Percentiles rank a stretch among this genome's conserved stretches.
Conservation (phyloP, 2,329 filamentous ascomycete species). For the Pseudonectria foliicola region DNA sequence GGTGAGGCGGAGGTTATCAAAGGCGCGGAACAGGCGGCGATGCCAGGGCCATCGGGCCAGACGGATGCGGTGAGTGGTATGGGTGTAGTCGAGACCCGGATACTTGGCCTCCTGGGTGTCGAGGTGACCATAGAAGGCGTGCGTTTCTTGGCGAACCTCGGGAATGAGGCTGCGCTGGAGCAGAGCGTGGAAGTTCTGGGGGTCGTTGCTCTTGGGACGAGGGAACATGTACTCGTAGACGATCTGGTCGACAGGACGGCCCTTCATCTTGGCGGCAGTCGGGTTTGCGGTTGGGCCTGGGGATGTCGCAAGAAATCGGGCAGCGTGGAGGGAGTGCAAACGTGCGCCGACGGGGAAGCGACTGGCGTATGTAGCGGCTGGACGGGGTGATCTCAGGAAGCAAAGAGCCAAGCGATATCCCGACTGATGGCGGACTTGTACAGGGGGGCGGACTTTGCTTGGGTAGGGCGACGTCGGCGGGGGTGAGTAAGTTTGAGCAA, state of each 20-base stretch:
- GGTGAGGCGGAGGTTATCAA: constrained; percentile 63
- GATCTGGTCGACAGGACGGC: constrained; percentile 61
- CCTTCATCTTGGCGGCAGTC: constrained; percentile 53
- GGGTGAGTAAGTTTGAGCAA: background rate
- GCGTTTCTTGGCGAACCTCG: constrained; percentile 73
- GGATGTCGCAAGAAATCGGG: constrained; percentile 1
- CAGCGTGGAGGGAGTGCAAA: background rate
- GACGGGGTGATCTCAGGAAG: no score
- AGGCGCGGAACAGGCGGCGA: constrained; percentile 66
- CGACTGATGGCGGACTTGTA: no score
- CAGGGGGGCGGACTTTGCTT: no score
- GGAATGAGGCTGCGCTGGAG: constrained; percentile 65
- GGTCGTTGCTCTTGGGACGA: constrained; percentile 58
- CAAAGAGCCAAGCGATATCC: no score
- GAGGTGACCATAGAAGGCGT: constrained; percentile 71
- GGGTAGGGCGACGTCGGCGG: background rate
- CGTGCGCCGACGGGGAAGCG: no score
- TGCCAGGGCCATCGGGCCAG: constrained; percentile 73
- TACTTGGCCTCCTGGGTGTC: constrained; percentile 76
- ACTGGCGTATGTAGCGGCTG: no score
- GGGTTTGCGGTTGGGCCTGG: background rate
- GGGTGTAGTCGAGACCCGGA: constrained; percentile 71
- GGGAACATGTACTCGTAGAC: constrained; percentile 71
- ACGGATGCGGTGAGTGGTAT: constrained; percentile 67
- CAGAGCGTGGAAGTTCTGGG: constrained; percentile 62